Evolutionary conservation across 805 yeast genomes (phyloP), one percentile per base, ranked within the genome.

Genomic region (Yamadazyma ubonensis): DNA sequence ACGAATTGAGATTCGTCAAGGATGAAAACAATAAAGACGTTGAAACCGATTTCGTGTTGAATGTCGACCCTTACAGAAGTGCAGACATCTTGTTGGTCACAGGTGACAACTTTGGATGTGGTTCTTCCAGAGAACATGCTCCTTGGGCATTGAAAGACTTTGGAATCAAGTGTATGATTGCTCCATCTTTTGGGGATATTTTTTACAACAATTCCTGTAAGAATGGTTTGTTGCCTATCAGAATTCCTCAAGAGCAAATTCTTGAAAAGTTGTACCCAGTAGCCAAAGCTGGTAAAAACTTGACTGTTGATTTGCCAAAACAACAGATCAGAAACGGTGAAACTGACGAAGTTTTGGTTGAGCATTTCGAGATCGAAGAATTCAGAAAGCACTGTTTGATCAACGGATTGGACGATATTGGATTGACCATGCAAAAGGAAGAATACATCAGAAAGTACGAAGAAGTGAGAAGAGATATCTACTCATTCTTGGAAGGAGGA

Each of bases 71-170:
- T 38, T 91, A 81, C 74, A 78, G 82, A 50, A 56, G 75, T 17
- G 83, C 98, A 15, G 81, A 85, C 64, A 83, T 91, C 52, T 71
- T 93, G 50, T 83, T 91, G 52, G 96, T 89, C 44, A 81, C 95
- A 30, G 99, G 99, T 63, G 95, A 87, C 61, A 93, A 93, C 74
- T 93, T 93, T 61, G 99, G 99, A 51, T 93, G 99, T 73, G 99
- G 99, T 57, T 90, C 97, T 29, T 90, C 97, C 2, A 87, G 99
- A 77, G 99, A 93, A 67, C 99, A 93, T 58, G 99, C 99, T 23
- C 98, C 99, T 43, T 93, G 99, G 99, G 98, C 99, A 2, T 76
- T 93, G 51, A 90, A 89, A 57, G 99, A 93, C 68, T 93, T 93
- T 57, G 99, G 99, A 65, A 89, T 93, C 65, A 83, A 86, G 65